Base-by-base conservation (phyloP, 2,329 filamentous ascomycete species). In the Mariannaea elegans region DNA sequence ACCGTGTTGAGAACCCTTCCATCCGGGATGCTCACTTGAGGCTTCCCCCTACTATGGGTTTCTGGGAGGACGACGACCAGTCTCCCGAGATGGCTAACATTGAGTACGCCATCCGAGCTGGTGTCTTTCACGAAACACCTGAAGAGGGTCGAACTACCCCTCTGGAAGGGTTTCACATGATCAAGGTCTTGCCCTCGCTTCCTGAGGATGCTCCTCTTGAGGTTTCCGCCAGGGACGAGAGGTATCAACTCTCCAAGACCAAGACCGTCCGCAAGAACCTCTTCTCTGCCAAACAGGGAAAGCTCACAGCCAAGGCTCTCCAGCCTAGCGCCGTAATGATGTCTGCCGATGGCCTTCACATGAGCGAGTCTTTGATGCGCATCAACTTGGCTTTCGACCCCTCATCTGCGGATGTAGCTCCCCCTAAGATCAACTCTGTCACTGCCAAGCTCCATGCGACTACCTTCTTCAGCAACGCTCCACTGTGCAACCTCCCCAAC, bases 231-330 rank as follows among this genome's bases (percentile, higher is more conserved):
- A 70, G 76, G 32, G 83, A 87, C 66, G 75, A 77, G 64, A 72
- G 80, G 45, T 87, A 87, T 74, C 72, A 70, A 52, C 78, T 84
- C 71, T 71, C 73, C 58, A 83, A 81, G 75, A 77, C 77, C 57
- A 87, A 86, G 75, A 78, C 78, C 1, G 69, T 87, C 29, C 80
- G 84, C 61, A 84, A 81, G 72, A 82, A 79, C 62, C 75, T 87
- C 49, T 75, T 87, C 39, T 79, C 82, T 1, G 72, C 77, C 51
- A 86, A 82, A 75, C 72, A 81, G 4, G 85, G 85, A 32, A 77
- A 75, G 56, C 66, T 87, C 16, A 83, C 79, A 1, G 79, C 78
- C 42, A 74, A 76, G 10, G 77, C 81, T 7, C 66, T 72, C 7
- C 81, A 84, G 69, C 83, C 83, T 1, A 69, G 75, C 6, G 81